These are phyloP conservation scores for Iris macrosiphon DNA, from an alignment of 106 monocot genomes.

Conservation along the genomic window DNA sequence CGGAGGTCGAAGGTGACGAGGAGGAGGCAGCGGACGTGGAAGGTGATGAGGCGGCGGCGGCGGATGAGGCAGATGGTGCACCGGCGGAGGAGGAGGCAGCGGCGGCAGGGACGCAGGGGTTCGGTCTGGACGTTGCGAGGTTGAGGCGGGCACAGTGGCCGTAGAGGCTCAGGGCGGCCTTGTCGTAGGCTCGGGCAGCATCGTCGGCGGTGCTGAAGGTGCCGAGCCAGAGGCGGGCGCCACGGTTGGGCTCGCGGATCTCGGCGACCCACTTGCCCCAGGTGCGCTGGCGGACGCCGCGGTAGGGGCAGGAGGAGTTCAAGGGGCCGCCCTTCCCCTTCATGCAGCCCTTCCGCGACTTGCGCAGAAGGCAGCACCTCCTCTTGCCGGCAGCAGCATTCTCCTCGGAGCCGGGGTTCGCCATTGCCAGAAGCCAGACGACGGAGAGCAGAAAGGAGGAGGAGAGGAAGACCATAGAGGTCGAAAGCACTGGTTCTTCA, in stretches of 20 bases:
- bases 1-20: constrained; percentile 2
- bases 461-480: too few species aligned
- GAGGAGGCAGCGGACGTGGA: neutral
- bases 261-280: constrained; percentile 95
- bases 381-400: too few species aligned
- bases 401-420: too few species aligned
- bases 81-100: neutral
- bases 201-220: constrained; percentile 58
- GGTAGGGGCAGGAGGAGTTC: constrained; percentile 27
- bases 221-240: constrained; percentile 73
- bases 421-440: too few species aligned
- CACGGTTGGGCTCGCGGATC: constrained; percentile 85
- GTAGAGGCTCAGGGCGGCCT: constrained; percentile 54
- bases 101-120: neutral
- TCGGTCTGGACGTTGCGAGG: constrained; percentile 11
- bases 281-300: constrained; percentile 46
- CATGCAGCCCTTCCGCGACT: constrained; percentile 66
- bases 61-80: neutral
- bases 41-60: neutral
- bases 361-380: constrained; percentile 46
- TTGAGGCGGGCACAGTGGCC: constrained; percentile 62
- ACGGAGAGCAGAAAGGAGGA: too few species aligned
- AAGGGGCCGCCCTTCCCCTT: constrained; percentile 61
- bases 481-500: too few species aligned
- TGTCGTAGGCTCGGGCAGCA: constrained; percentile 66